Evolutionary conservation across 257 asterid genomes (phyloP).

Genomic region (Oldenlandia corymbosa): DNA sequence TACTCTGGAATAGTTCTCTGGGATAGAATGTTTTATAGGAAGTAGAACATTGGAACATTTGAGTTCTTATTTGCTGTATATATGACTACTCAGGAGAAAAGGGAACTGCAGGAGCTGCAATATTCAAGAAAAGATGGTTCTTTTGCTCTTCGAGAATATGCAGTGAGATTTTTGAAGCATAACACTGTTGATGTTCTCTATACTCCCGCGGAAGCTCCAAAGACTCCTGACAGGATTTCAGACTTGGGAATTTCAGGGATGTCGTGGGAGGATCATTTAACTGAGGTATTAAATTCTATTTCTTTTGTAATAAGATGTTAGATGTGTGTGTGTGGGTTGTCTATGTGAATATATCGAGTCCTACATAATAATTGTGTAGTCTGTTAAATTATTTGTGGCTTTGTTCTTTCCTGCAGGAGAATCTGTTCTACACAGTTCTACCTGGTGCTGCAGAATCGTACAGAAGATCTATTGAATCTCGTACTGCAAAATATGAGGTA

Average conservation of each 20-base stretch:
- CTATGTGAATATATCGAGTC: too few species aligned
- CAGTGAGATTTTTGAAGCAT: conserved; percentile 53
- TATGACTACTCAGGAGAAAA: conserved; percentile 45
- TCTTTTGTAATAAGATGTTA: neutral
- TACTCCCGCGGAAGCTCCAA: conserved; percentile 52
- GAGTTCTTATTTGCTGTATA: conserved; percentile 4
- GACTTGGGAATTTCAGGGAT: conserved; percentile 46
- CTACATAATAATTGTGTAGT: neutral
- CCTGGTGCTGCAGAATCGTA: conserved; percentile 66
- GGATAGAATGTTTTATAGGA: neutral
- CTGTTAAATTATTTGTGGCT: neutral
- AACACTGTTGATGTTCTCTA: conserved; percentile 30
- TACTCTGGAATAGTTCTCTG: neutral
- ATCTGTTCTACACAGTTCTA: conserved; percentile 60
- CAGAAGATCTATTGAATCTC: conserved; percentile 58
- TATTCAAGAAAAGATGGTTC: conserved; percentile 33
- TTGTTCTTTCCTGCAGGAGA: conserved; percentile 47
- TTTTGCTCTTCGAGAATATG: conserved; percentile 57
- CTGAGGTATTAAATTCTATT: conserved; percentile 46
- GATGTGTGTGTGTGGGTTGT: too few species aligned
- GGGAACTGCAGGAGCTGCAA: conserved; percentile 47
- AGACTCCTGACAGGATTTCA: conserved; percentile 55
- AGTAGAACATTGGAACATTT: conserved; percentile 2
- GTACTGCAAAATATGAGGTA: conserved; percentile 64
- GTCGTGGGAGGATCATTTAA: conserved; percentile 54